A percentile compares a stretch with the other conserved stretches of the same genome.
phyloP scores from a whole-genome alignment of 2,329 filamentous ascomycete genomes.

The Truncatella angustata region DNA sequence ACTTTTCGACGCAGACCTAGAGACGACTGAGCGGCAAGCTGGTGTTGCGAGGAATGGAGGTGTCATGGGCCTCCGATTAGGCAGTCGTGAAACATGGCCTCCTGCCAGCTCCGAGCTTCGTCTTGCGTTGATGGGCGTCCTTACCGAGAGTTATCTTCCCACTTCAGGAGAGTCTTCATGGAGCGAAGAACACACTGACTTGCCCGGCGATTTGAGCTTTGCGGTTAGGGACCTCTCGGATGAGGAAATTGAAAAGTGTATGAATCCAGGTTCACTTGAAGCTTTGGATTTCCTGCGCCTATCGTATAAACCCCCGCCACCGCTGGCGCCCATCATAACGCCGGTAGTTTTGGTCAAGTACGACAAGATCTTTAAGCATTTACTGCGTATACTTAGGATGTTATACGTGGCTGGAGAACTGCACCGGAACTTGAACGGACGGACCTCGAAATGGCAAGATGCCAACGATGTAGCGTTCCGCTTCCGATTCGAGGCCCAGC shows the following conservation, averaged over 20 bases:
- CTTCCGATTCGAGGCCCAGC: slow-evolving; percentile 74
- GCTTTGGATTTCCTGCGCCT: slow-evolving; percentile 92
- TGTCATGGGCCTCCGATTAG: slow-evolving; percentile 78
- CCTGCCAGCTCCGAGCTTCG: slow-evolving; percentile 92
- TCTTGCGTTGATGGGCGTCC: slow-evolving; percentile 80
- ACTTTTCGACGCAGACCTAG: slow-evolving; percentile 80
- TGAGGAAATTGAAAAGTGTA: slow-evolving; percentile 77
- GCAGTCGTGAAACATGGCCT: slow-evolving; percentile 82
- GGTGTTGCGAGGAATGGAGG: slow-evolving; percentile 69
- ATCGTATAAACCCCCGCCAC: slow-evolving; percentile 74
- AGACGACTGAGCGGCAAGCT: slow-evolving; percentile 70
- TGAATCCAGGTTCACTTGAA: slow-evolving; percentile 78
- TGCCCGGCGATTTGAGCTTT: slow-evolving; percentile 76
- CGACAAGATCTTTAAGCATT: slow-evolving; percentile 77
- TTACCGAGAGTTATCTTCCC: slow-evolving; percentile 68
- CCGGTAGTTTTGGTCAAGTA: slow-evolving; percentile 71
- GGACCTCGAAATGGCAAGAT: slow-evolving; percentile 31
- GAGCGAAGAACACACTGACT: slow-evolving; percentile 30
- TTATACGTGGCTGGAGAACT: slow-evolving; percentile 70
- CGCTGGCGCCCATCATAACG: slow-evolving; percentile 73
- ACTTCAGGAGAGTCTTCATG: slow-evolving; percentile 17
- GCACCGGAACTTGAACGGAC: slow-evolving; percentile 53
- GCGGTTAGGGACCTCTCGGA: slow-evolving; percentile 76
- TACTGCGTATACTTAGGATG: slow-evolving; percentile 77
- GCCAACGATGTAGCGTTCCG: slow-evolving; percentile 45